Conservation (phyloP, 495 filamentous ascomycete genomes). For the Cercophora scortea region DNA sequence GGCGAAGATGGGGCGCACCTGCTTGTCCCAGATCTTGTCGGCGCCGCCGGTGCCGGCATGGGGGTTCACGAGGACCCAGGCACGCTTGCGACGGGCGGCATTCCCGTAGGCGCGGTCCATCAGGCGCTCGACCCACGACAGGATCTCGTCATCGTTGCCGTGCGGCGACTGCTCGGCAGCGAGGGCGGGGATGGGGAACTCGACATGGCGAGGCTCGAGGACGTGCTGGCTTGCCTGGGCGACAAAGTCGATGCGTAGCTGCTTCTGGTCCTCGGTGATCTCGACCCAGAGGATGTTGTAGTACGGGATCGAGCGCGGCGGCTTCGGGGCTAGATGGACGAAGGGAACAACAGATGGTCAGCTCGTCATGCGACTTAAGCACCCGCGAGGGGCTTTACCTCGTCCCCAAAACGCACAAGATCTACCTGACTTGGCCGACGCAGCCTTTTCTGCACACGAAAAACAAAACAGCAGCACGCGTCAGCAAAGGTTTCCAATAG, state of each 20-base stretch:
- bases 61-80: constrained; percentile 87
- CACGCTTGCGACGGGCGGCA: constrained; percentile 59
- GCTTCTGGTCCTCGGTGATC: constrained; percentile 38
- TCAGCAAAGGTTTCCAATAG: background rate
- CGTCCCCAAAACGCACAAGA: background rate
- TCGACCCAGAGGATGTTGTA: constrained; percentile 84
- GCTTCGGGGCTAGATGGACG: no score
- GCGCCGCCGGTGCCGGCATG: constrained; percentile 80
- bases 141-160: constrained; percentile 40
- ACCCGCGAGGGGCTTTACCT: background rate
- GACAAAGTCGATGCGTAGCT: constrained; percentile 73
- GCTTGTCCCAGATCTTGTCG: constrained; percentile 59
- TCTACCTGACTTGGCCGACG: background rate
- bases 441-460: background rate
- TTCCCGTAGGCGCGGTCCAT: constrained; percentile 62
- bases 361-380: no score
- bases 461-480: background rate
- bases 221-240: constrained; percentile 17
- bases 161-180: background rate
- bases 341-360: no score
- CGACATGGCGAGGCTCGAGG: constrained; percentile 14
- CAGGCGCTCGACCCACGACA: constrained; percentile 55
- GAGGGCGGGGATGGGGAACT: constrained; percentile 13
- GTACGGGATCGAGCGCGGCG: constrained; percentile 49
- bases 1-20: constrained; percentile 76